Conservation (phyloP, 169 alveolate genomes). For the Cyclospora cayetanensis region DNA sequence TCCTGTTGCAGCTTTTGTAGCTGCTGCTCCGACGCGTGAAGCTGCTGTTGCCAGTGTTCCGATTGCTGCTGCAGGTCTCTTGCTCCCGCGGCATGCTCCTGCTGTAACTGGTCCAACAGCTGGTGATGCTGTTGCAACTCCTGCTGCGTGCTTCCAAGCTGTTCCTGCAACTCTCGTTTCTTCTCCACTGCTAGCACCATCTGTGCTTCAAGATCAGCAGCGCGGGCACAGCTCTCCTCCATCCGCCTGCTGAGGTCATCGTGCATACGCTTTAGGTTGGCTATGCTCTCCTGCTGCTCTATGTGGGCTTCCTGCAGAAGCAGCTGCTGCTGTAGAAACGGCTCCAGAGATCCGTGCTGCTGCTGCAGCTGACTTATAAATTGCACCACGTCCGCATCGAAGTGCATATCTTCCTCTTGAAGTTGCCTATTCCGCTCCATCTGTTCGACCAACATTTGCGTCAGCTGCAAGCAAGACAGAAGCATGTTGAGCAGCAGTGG, state of each 20-base stretch:
- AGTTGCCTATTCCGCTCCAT: conserved; percentile 48
- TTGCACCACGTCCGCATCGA: conserved; percentile 53
- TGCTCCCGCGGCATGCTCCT: background rate
- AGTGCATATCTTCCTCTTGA: conserved; percentile 59
- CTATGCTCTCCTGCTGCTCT: conserved; percentile 26
- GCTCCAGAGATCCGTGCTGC: conserved; percentile 57
- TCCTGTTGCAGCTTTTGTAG: background rate
- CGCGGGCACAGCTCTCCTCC: conserved; percentile 49
- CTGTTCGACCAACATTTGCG: conserved; percentile 50
- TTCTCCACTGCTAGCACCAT: background rate
- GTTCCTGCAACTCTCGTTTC: background rate
- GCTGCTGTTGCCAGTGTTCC: background rate
- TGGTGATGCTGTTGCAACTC: background rate
- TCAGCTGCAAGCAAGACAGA: conserved; percentile 45
- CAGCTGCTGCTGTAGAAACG: conserved; percentile 58
- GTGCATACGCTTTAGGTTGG: conserved; percentile 36
- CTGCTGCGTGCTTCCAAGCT: background rate
- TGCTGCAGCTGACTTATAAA: conserved; percentile 53
- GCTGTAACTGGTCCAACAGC: background rate
- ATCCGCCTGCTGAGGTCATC: conserved; percentile 37
- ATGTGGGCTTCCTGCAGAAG: conserved; percentile 1
- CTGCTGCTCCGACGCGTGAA: conserved; percentile 15
- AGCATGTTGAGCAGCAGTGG: background rate
- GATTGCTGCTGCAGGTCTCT: background rate
- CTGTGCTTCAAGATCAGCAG: conserved; percentile 31